Conservation (phyloP, 78 protist genomes). For the Dictyostelium brefeldianum region DNA sequence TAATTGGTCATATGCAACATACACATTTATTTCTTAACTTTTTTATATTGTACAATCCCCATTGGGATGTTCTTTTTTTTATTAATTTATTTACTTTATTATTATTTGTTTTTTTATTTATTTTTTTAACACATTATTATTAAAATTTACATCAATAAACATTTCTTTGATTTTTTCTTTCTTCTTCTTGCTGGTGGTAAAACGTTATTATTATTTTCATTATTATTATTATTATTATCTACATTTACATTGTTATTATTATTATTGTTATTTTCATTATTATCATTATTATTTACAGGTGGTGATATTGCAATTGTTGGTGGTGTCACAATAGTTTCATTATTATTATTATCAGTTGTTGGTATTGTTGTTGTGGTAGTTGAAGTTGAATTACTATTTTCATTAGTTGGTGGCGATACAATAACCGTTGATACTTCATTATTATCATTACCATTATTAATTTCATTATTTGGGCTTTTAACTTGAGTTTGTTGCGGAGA, state of each 20-base stretch:
- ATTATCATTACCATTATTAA: too few species aligned
- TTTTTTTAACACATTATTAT: background rate
- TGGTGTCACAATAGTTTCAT: background rate
- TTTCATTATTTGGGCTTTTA: background rate
- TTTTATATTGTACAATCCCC: too few species aligned
- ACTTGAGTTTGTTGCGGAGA: background rate
- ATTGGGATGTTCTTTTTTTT: background rate
- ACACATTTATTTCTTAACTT: too few species aligned
- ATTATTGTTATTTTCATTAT: background rate
- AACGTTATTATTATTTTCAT: background rate
- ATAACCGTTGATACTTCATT: background rate
- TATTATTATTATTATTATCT: background rate
- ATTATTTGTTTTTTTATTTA: background rate
- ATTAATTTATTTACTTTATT: background rate
- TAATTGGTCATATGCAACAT: too few species aligned
- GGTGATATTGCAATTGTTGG: background rate
- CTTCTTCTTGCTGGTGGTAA: background rate
- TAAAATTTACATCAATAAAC: background rate
- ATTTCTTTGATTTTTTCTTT: conserved; percentile 19
- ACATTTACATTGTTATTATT: background rate
- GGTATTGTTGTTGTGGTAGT: background rate
- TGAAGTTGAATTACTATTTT: background rate
- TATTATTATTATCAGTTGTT: background rate
- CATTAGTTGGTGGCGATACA: background rate
- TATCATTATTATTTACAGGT: conserved; percentile 9